Base-by-base conservation (phyloP, 73 alveolate species). In the Paramecium sexaurelia region DNA sequence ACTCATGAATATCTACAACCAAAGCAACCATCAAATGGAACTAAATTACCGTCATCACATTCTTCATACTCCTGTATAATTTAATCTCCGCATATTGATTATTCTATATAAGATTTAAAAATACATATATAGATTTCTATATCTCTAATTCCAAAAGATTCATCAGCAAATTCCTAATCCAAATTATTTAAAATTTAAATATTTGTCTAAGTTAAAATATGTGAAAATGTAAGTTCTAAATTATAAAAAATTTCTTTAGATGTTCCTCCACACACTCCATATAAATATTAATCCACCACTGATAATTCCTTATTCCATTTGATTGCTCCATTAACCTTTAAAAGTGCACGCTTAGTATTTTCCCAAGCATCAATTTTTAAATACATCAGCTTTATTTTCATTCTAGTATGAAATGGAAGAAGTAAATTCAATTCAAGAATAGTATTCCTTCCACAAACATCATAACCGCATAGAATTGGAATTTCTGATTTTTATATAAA, bases 11-110 rank as follows among this genome's bases (percentile, higher is more conserved):
- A 35, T 4, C 2, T 6, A 35, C 41, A 35, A 35, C 7, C 4
- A 10, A 32, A 36, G 29, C 91, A 82, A 20, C 91, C 91, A 82
- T 82, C 91, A 33, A 86, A 86, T 9, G 29, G 26, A 24, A 5
- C 87, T 15, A 27, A 10, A 55, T 82, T 82, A 45, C 78, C 91
- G 24, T 82, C 91, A 24, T 82, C 91, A 82, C 91, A 82, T 5
- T 35, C 35, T 55, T 82, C 91, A 24, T 35, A 35, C 6, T 35
- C 41, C 6, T 35, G 41, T 4, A 35, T 35, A 35, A 35, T 35
- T 35, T 2, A 4, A 35, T 35, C 41, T 35, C 41, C 41, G 6
- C 41, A 35, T 6, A 35, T 35, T 35, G 41, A 35, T 4, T 35
- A 4, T 35, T 35, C 41, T 35, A 35, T 35, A 35, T 4, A 35